Percentiles rank a stretch among this genome's conserved stretches.
These are phyloP conservation scores for Camellia sinensis DNA, from an alignment of 148 eudicot genomes.

Conservation along the genomic window DNA sequence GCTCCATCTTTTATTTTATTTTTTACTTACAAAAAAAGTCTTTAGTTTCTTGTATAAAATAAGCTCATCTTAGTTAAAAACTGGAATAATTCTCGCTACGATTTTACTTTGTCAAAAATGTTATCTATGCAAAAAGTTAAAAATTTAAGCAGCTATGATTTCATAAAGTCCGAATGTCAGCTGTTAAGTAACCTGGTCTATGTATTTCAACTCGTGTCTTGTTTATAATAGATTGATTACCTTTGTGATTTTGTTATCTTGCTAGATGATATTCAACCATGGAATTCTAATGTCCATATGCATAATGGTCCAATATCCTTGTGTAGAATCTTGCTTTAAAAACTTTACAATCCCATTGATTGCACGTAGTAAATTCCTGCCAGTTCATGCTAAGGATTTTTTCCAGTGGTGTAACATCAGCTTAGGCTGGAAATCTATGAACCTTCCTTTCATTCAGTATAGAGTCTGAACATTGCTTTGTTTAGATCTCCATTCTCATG, in stretches of 20 bases:
- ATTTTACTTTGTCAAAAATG: neutral
- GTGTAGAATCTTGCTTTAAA: neutral
- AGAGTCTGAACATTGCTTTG: neutral
- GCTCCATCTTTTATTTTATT: neutral
- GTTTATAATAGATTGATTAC: neutral
- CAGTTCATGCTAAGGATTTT: neutral
- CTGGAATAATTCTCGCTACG: neutral
- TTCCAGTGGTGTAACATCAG: neutral
- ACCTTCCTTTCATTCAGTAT: neutral
- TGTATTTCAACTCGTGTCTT: neutral
- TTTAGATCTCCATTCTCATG: neutral
- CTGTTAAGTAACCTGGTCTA: too few species aligned
- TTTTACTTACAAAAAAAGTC: neutral
- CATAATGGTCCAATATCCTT: neutral
- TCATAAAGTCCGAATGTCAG: neutral
- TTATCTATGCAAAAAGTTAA: neutral
- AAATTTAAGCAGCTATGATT: too few species aligned
- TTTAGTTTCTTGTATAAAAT: too few species aligned
- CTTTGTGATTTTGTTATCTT: neutral
- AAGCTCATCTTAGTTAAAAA: neutral
- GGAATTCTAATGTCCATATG: neutral
- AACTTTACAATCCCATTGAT: neutral
- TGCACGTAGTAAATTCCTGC: neutral
- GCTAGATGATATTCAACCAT: neutral
- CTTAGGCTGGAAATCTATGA: neutral